These are phyloP conservation scores for Fragaria ananassa DNA, from an alignment of 306 rosid genomes.

Conservation along the genomic window DNA sequence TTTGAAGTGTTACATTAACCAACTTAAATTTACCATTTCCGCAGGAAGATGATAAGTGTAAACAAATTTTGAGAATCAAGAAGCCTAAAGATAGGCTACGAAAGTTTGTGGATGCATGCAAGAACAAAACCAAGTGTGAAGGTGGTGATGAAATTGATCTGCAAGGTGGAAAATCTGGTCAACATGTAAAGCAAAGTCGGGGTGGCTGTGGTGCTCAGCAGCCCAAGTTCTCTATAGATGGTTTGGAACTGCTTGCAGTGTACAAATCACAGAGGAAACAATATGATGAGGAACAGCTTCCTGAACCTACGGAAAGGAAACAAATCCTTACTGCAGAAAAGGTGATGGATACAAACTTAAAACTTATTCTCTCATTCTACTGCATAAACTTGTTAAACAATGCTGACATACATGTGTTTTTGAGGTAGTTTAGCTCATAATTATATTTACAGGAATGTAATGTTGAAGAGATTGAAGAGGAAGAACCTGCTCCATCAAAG, in stretches of 20 bases:
- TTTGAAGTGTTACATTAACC: neutral
- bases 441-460: constrained; percentile 65
- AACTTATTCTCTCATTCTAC: neutral
- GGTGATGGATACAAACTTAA: constrained; percentile 40
- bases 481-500: constrained; percentile 64
- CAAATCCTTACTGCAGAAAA: constrained; percentile 88
- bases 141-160: constrained; percentile 90
- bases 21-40: constrained; percentile 8
- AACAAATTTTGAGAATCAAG: constrained; percentile 75
- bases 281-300: constrained; percentile 84
- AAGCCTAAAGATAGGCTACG: constrained; percentile 74
- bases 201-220: constrained; percentile 99
- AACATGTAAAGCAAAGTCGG: constrained; percentile 67
- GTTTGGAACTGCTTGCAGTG: constrained; percentile 81
- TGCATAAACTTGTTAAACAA: neutral
- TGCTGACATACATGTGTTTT: constrained; percentile 12
- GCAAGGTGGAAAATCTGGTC: constrained; percentile 52
- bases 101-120: constrained; percentile 86
- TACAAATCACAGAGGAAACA: constrained; percentile 88
- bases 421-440: constrained; percentile 13
- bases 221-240: constrained; percentile 80
- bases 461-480: constrained; percentile 83
- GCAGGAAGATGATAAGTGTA: constrained; percentile 82
- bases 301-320: constrained; percentile 95
- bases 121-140: constrained; percentile 86